These are phyloP conservation scores for Neurospora tetraspora DNA, from an alignment of 495 filamentous ascomycete species.

Conservation along the genomic window DNA sequence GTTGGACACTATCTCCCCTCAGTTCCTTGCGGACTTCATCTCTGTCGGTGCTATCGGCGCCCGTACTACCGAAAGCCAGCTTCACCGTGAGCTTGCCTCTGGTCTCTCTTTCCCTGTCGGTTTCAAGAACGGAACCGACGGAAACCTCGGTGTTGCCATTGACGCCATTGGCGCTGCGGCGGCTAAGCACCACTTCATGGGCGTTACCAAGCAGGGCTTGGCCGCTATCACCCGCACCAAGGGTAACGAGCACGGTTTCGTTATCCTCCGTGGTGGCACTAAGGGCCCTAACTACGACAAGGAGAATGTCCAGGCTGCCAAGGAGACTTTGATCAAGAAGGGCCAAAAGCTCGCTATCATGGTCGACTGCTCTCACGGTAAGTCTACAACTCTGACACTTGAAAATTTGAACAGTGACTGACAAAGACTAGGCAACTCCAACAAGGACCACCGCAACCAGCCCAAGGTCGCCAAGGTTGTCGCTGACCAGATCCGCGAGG, in stretches of 20 bases:
- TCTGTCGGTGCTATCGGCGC: slow-evolving; percentile 94
- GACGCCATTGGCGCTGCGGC: slow-evolving; percentile 91
- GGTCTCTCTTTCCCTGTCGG: slow-evolving; percentile 96
- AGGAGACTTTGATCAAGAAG: slow-evolving; percentile 76
- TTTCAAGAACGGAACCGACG: slow-evolving; percentile 99
- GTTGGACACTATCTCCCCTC: slow-evolving; percentile 95
- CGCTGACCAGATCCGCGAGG: slow-evolving; percentile 74
- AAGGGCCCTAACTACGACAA: slow-evolving; percentile 93
- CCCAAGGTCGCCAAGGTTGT: slow-evolving; percentile 79
- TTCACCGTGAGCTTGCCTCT: slow-evolving; percentile 92
- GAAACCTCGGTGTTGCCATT: slow-evolving; percentile 86
- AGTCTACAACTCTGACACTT: slow-evolving; percentile 9
- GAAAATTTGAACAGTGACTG: slow-evolving; percentile 5
- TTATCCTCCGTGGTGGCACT: slow-evolving; percentile 84
- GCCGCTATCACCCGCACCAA: slow-evolving; percentile 87
- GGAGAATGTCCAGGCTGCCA: slow-evolving; percentile 65
- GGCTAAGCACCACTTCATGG: slow-evolving; percentile 93
- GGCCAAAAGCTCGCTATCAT: slow-evolving; percentile 82
- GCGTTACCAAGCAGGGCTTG: slow-evolving; percentile 96
- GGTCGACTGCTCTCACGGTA: slow-evolving; percentile 95
- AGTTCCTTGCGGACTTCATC: slow-evolving; percentile 89
- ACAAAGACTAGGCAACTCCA: slow-evolving; percentile 50
- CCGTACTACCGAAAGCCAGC: slow-evolving; percentile 91
- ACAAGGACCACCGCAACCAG: slow-evolving; percentile 77
- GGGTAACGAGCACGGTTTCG: slow-evolving; percentile 94